Conservation (phyloP, 164 flowering plant species). For the Umbellularia californica region DNA sequence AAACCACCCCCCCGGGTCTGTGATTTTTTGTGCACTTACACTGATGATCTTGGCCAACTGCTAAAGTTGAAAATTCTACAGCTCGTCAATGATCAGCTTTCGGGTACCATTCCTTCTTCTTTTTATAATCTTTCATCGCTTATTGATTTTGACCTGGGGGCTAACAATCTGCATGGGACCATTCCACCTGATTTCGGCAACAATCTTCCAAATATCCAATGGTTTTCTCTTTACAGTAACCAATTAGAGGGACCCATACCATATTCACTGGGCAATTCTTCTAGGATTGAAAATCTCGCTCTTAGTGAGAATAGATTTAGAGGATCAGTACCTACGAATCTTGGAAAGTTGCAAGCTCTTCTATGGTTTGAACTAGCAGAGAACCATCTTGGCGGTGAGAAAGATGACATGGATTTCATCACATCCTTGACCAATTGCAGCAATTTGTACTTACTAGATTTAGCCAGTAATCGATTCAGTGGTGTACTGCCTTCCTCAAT, state of each 20-base stretch:
- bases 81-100: neutral
- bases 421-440: neutral
- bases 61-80: too few species aligned
- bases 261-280: neutral
- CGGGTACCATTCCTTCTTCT: neutral
- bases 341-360: neutral
- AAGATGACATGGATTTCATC: neutral
- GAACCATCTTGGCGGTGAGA: neutral
- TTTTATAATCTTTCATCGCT: neutral
- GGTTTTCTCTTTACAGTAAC: neutral
- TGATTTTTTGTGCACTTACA: too few species aligned
- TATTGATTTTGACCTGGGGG: neutral
- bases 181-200: neutral
- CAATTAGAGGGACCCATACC: neutral
- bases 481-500: constrained; percentile 13
- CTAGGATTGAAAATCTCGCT: neutral
- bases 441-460: neutral
- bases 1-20: too few species aligned
- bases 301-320: neutral
- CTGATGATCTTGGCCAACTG: neutral
- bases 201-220: neutral
- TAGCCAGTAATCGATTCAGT: neutral
- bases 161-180: neutral
- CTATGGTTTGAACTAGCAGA: too few species aligned
- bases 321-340: neutral